Base-by-base conservation (phyloP, 1,284 basidiomycete genomes). In the Ceratorhiza oryzae-sativae region DNA sequence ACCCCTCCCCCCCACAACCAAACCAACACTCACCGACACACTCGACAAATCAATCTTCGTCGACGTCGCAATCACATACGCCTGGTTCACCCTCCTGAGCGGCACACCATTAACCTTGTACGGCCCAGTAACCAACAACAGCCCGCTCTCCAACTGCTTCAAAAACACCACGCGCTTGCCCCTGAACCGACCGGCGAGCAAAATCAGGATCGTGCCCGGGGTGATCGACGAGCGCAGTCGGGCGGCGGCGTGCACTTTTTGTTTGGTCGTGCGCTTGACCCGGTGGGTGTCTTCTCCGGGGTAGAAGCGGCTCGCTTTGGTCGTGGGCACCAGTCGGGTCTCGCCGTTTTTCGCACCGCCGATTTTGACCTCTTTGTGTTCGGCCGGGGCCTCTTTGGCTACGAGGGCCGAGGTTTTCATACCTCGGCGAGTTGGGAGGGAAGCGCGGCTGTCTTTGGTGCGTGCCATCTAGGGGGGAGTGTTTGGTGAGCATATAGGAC, bases 21-120 rank as follows among this genome's bases (percentile, higher is more conserved):
- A 61, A 42, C 25, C 4, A 42, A 77, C 67, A 81, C 87, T 75
- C 77, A 94, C 94, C 84, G 88, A 87, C 81, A 94, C 86, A 77
- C 85, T 87, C 58, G 86, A 86, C 76, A 99, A 83, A 78, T 98
- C 93, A 79, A 99, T 84, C 85, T 93, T 96, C 80, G 97, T 98
- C 75, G 95, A 95, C 75, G 97, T 99, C 75, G 97, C 95, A 80
- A 99, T 98, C 75, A 97, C 96, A 83, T 99, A 99, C 73, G 97
- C 95, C 87, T 98, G 97, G 87, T 97, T 97, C 76, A 99, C 96
- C 82, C 97, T 90, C 82, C 97, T 90, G 81, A 99, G 87, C 78
- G 97, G 97, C 55, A 99, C 97, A 83, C 97, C 97, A 84, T 99
- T 99, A 82, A 99, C 81, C 89, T 97, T 98, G 90, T 90, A 98